Evolutionary conservation across 257 asterid genomes (phyloP), one percentile per base, ranked within the genome.

Genomic region (Avicennia marina): DNA sequence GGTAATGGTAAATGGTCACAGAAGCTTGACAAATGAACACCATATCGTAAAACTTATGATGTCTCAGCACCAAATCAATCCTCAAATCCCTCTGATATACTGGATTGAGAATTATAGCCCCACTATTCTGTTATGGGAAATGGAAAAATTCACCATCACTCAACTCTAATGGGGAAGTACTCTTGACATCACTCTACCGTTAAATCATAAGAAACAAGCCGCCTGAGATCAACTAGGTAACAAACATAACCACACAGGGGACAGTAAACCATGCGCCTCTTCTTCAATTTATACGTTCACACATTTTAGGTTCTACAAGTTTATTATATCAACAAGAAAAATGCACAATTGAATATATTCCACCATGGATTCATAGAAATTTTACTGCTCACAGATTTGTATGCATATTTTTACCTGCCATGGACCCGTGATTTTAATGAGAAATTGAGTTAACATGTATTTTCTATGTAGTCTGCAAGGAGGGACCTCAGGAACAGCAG

Each of bases 401-500:
- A 7, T 11, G 41, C 60, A 55, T 55, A 36, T 21, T 36, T 55
- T 4, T 13, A n/a, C 33, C 21, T 11, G 17, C 15, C 4, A 19
- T 3, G 36, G 36, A 43, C 12, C 17, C 7, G 3, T 52, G 63
- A 20, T 26, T 22, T 58, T 13, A 31, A 38, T 29, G 18, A 52
- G 25, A 58, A 26, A 50, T 47, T 10, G 40, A 49, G 4, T 3
- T 12, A 41, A 62, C 43, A 17, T 20, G 51, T 13, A 50, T 31
- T 32, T 16, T 33, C 27, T 2, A 22, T 22, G 26, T 52, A 38
- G 33, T 11, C 45, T 11, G 52, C 53, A 60, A 42, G 9, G 22
- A 41, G 24, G 72, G 18, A 41, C 4, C 60, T 50, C 48, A 15
- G n/a, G 38, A 40, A 66, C 39, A 31, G 22, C 20, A 2, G 24